These are phyloP conservation scores for Chondrostereum purpureum DNA, from an alignment of 1,284 basidiomycete species.

Conservation along the genomic window DNA sequence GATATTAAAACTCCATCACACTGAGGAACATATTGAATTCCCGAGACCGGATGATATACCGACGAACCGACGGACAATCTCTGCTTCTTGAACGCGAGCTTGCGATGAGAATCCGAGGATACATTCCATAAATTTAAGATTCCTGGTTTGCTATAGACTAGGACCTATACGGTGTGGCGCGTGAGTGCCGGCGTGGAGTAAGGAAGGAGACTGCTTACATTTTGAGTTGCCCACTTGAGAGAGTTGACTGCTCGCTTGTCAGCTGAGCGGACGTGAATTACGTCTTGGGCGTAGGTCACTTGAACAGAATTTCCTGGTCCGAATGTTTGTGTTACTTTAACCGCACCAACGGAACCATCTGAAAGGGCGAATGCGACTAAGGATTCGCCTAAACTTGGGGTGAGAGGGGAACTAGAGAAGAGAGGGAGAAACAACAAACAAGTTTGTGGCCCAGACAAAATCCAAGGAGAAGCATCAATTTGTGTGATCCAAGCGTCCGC, in stretches of 20 bases:
- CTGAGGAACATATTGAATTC: slow-evolving; percentile 43
- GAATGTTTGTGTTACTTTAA: slow-evolving; percentile 48
- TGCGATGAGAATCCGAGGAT: slow-evolving; percentile 24
- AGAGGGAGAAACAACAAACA: slow-evolving; percentile 15
- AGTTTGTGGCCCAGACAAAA: slow-evolving; percentile 31
- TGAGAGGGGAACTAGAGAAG: not conserved
- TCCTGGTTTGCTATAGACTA: slow-evolving; percentile 56
- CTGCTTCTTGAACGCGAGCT: slow-evolving; percentile 38
- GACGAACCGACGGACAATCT: slow-evolving; percentile 53
- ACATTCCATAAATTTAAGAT: slow-evolving; percentile 50
- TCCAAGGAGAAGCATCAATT: slow-evolving; percentile 52
- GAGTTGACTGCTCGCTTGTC: slow-evolving; percentile 42
- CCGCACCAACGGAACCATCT: slow-evolving; percentile 48
- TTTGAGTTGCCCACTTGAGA: slow-evolving; percentile 43
- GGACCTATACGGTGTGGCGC: no score
- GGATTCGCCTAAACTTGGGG: slow-evolving; percentile 36
- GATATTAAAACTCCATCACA: slow-evolving; percentile 49
- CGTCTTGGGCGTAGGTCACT: slow-evolving; percentile 25
- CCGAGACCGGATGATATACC: slow-evolving; percentile 46
- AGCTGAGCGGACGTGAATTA: slow-evolving; percentile 22
- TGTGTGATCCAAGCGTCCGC: slow-evolving; percentile 51
- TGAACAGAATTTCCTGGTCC: slow-evolving; percentile 27
- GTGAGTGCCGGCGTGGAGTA: no score
- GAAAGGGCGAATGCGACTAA: slow-evolving; percentile 53
- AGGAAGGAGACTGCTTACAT: not conserved